These are phyloP conservation scores for Gonapodya prolifera DNA, from an alignment of 192 early-diverging fungal genomes.

Conservation along the genomic window DNA sequence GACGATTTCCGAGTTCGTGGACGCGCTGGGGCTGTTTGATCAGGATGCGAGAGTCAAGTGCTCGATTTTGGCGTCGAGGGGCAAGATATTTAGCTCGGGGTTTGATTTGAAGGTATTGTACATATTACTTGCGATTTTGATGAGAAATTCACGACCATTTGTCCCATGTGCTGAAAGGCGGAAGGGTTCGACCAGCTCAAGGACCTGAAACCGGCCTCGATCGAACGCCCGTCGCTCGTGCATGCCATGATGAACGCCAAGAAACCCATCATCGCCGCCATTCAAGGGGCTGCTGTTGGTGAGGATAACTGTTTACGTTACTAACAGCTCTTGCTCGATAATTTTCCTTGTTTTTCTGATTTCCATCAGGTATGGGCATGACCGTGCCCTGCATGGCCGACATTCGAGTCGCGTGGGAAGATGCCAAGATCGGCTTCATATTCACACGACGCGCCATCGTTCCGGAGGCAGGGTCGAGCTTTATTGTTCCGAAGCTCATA, in stretches of 20 bases:
- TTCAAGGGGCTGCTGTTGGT: not conserved
- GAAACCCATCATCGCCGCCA: not conserved
- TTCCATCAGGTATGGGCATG: not conserved
- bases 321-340: not conserved
- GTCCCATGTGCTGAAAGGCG: not conserved
- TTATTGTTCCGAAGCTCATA: not conserved
- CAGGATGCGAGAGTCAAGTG: not conserved
- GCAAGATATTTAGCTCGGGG: not conserved
- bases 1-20: not conserved
- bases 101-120: not conserved
- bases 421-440: constrained; percentile 1
- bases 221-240: no score
- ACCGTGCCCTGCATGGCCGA: not conserved
- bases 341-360: not conserved
- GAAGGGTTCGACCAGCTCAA: not conserved
- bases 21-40: not conserved
- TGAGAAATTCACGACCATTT: not conserved
- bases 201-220: no score
- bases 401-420: not conserved
- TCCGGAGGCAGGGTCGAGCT: not conserved
- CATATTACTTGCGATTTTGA: not conserved
- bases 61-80: not conserved
- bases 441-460: not conserved
- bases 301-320: not conserved
- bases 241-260: not conserved